phyloP scores from a whole-genome alignment of 257 asterid genomes.

The Petunia secreta region DNA sequence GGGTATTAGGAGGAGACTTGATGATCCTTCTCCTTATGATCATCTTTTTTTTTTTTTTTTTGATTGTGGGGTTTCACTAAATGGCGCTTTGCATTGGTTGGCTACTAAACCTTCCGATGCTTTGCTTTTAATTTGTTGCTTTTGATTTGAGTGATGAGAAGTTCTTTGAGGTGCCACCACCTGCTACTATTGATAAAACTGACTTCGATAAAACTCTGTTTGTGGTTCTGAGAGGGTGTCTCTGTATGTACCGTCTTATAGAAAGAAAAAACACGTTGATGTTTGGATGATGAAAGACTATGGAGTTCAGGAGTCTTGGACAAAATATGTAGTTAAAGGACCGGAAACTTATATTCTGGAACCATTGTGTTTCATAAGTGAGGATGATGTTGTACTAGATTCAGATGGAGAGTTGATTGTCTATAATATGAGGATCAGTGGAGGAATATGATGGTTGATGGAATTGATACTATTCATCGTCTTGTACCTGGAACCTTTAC shows the following conservation, averaged over 20 bases:
- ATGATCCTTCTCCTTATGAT: neutral
- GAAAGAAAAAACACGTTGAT: neutral
- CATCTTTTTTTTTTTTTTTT: neutral
- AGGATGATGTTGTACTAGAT: neutral
- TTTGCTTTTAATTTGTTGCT: neutral
- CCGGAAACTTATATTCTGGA: neutral
- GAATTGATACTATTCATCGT: neutral
- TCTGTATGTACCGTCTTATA: neutral
- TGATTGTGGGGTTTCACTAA: neutral
- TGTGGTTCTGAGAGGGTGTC: neutral
- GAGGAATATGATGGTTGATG: neutral
- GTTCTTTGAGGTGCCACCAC: neutral
- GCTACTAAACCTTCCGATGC: neutral
- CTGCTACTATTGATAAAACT: neutral
- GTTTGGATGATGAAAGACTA: neutral
- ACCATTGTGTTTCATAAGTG: neutral
- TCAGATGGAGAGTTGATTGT: neutral
- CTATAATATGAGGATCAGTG: neutral
- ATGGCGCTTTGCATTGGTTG: neutral
- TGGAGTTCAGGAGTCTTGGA: neutral
- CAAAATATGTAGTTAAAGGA: neutral
- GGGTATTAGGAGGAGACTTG: too few relatives aligned
- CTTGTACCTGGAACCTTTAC: neutral
- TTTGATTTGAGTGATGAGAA: neutral
- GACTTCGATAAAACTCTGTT: neutral